Evolutionary conservation across 164 flowering plant species (phyloP), one percentile per base, ranked within the genome.

Genomic region (Malania oleifera): DNA sequence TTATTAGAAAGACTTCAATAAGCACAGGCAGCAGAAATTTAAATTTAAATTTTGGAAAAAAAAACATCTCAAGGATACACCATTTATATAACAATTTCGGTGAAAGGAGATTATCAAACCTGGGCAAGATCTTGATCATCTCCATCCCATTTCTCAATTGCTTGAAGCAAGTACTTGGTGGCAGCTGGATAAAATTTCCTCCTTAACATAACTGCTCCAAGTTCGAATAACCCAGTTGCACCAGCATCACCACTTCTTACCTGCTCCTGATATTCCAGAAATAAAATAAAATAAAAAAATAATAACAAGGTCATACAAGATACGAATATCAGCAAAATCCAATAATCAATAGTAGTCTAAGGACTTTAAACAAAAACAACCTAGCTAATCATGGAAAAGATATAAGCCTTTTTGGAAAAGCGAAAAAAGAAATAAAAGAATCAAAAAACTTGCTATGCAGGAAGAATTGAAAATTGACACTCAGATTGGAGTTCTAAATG

Each of bases 101-200:
- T 1, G 13, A 38, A 38, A 38, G 13, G 43, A 5, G 22, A 17
- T n/a, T 7, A 43, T 43, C 22, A 17, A 14, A 43, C 46, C 46
- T 43, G 46, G 7, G 46, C 46, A 18, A 43, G 46, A n/a, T 43
- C 46, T 43, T 43, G 46, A 43, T 43, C 46, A 43, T 43, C 46
- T 18, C 46, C 46, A 43, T 43, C 46, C 46, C 46, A 43, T 12
- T n/a, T 43, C 5, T 43, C 22, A 6, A 43, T 43, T 43, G 46
- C 46, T 22, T 43, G 7, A 10, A 43, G 46, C 46, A 43, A n/a
- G 46, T 43, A 43, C 18, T 43, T 43, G 17, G 22, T 43, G 18
- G 46, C 46, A 43, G 46, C 46, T 1, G 46, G 46, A 22, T 43
- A 43, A 43, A 43, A 43, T 43, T 43, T 43, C 22, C 46, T 43